A percentile compares a stretch with the other conserved stretches of the same genome.
Conservation (phyloP, 805 yeast genomes). For the Saccharomycopsis schoenii region DNA sequence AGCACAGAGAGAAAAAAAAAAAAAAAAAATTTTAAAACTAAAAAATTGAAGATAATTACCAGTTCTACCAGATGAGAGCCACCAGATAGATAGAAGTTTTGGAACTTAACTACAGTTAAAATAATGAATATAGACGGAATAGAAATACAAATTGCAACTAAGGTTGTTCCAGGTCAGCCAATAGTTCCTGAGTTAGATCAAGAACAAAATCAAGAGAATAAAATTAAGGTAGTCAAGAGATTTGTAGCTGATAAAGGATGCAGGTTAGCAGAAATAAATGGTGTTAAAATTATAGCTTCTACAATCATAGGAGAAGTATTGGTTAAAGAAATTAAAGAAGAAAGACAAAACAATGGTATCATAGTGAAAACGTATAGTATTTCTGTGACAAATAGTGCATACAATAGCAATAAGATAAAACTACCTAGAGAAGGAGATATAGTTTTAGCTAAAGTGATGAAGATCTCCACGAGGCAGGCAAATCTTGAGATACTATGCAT, state of each 20-base stretch:
- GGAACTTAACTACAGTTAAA: too few species aligned
- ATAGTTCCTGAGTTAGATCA: slow-evolving; percentile 13
- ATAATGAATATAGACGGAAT: slow-evolving; percentile 1
- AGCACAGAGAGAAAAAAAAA: background rate
- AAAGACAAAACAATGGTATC: background rate
- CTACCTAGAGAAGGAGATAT: slow-evolving; percentile 79
- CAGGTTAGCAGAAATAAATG: background rate
- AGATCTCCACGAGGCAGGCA: slow-evolving; percentile 60
- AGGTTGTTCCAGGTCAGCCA: slow-evolving; percentile 18
- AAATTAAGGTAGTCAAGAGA: background rate
- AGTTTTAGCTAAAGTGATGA: slow-evolving; percentile 66
- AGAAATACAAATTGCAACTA: slow-evolving; percentile 2
- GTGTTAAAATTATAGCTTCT: background rate
- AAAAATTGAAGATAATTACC: background rate
- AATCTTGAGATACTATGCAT: slow-evolving; percentile 65
- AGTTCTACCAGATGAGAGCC: background rate
- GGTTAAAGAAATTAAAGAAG: slow-evolving; percentile 1
- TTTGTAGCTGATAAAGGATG: slow-evolving; percentile 15
- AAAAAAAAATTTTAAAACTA: background rate
- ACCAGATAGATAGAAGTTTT: too few species aligned
- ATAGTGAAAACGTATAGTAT: background rate
- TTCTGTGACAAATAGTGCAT: slow-evolving; percentile 20
- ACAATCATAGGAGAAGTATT: slow-evolving; percentile 5
- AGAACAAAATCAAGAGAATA: background rate
- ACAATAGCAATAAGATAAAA: slow-evolving; percentile 21